Percentiles rank a stretch among this genome's conserved stretches.
Evolutionary conservation across 768 basidiomycete genomes (phyloP).

Genomic region (Postia placenta): DNA sequence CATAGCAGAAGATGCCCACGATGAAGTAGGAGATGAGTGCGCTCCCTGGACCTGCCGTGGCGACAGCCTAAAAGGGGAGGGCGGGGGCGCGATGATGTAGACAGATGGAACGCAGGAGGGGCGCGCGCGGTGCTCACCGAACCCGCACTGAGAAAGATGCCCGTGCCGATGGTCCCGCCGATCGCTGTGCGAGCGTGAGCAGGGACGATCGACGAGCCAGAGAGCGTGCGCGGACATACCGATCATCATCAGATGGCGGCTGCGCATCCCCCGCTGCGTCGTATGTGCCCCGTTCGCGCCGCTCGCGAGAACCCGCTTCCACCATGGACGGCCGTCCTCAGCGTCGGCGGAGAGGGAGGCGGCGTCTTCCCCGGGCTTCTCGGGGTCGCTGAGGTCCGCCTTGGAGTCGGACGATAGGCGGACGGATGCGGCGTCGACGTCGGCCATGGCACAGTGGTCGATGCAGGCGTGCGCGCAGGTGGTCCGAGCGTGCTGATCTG

Average conservation of each 20-base stretch:
- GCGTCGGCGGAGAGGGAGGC: too few relatives aligned
- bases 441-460: too few relatives aligned
- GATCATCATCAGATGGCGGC: conserved; percentile 39
- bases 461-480: too few relatives aligned
- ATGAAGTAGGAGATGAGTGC: conserved; percentile 56
- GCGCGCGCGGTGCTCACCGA: too few relatives aligned
- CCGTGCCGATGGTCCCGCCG: conserved; percentile 54
- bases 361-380: too few relatives aligned
- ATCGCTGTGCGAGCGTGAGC: conserved; percentile 30
- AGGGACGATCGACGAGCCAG: not conserved
- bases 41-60: conserved; percentile 54
- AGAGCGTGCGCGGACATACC: conserved; percentile 20
- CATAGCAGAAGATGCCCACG: conserved; percentile 54
- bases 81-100: not conserved
- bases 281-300: conserved; percentile 16
- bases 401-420: too few relatives aligned
- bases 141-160: conserved; percentile 57
- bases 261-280: conserved; percentile 34
- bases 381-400: too few relatives aligned
- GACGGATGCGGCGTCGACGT: too few relatives aligned
- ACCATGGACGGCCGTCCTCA: too few relatives aligned
- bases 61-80: conserved; percentile 36
- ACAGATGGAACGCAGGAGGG: conserved; percentile 22
- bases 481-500: too few relatives aligned
- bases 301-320: conserved; percentile 20